Conservation (phyloP, 164 flowering plant genomes). For the Santalum album region DNA sequence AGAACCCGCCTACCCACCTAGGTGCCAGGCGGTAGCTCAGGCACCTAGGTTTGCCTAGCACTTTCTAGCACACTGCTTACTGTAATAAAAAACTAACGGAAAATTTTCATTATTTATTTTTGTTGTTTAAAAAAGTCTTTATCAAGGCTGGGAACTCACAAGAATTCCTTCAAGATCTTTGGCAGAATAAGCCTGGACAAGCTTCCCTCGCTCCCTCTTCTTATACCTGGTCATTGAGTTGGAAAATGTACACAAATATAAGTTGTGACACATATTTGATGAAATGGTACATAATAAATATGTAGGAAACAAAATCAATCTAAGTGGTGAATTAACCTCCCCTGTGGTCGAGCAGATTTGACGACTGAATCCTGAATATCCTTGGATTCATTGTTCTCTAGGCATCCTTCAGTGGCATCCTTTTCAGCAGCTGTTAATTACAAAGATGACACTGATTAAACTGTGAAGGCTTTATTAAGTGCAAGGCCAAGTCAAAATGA, state of each 20-base stretch:
- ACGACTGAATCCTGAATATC: constrained; percentile 21
- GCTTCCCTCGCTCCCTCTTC: constrained; percentile 88
- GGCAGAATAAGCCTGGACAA: constrained; percentile 62
- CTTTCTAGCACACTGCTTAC: too few relatives aligned
- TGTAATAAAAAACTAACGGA: too few relatives aligned
- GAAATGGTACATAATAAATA: too few relatives aligned
- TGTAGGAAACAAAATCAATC: too few relatives aligned
- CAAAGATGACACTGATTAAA: constrained; percentile 2
- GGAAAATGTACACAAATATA: background rate
- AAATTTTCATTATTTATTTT: too few relatives aligned
- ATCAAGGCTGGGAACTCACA: constrained; percentile 32
- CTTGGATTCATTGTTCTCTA: constrained; percentile 15
- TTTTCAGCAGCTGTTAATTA: constrained; percentile 22
- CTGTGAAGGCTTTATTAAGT: background rate
- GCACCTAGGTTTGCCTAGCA: too few relatives aligned
- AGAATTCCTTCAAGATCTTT: constrained; percentile 96
- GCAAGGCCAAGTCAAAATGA: background rate
- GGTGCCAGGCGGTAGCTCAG: too few relatives aligned
- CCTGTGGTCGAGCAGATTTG: constrained; percentile 79
- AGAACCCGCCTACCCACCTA: too few relatives aligned
- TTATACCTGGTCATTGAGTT: constrained; percentile 44
- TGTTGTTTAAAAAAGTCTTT: background rate
- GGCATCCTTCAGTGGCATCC: constrained; percentile 13
- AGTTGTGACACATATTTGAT: background rate
- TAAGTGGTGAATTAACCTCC: constrained; percentile 68